These are phyloP conservation scores for Cladobotryum protrusum DNA, from an alignment of 2,329 filamentous ascomycete genomes.

Conservation along the genomic window DNA sequence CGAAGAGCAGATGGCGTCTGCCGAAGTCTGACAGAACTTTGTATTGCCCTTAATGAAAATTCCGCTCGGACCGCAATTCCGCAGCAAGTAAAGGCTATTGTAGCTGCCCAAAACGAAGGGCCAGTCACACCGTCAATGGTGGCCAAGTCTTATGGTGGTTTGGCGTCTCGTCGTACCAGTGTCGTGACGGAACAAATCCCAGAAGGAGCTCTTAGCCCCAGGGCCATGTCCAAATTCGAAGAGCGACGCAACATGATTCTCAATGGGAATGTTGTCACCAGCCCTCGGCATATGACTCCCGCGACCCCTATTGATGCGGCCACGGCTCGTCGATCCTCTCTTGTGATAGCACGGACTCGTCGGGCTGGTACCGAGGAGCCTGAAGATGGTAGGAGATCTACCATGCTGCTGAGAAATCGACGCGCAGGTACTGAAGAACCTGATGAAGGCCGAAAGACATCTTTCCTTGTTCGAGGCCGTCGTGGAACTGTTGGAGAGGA, in stretches of 20 bases:
- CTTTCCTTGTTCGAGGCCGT: constrained; percentile 39
- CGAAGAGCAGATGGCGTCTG: constrained; percentile 92
- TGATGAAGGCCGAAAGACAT: constrained; percentile 39
- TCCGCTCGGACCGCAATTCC: constrained; percentile 22
- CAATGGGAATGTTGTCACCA: constrained; percentile 37
- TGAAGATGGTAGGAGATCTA: constrained; percentile 44
- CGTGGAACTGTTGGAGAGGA: constrained; percentile 42
- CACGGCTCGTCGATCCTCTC: constrained; percentile 45
- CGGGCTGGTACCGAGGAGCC: constrained; percentile 45
- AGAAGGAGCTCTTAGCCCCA: constrained; percentile 37
- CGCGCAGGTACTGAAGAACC: constrained; percentile 43
- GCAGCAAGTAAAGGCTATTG: constrained; percentile 8
- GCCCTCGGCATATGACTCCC: constrained; percentile 38
- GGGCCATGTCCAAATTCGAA: constrained; percentile 46
- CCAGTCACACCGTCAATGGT: constrained; percentile 39
- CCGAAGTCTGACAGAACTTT: constrained; percentile 85
- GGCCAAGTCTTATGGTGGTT: constrained; percentile 33
- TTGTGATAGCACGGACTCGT: constrained; percentile 41
- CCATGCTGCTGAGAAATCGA: constrained; percentile 37
- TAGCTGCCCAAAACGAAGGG: constrained; percentile 16
- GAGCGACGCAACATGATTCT: constrained; percentile 46
- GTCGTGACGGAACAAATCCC: constrained; percentile 34
- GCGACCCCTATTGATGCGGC: constrained; percentile 34
- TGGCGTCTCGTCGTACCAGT: constrained; percentile 38
- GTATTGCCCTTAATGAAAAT: constrained; percentile 71